Base-by-base conservation (phyloP, 352 stramenopile genomes). In the Blastocystis hominis region DNA sequence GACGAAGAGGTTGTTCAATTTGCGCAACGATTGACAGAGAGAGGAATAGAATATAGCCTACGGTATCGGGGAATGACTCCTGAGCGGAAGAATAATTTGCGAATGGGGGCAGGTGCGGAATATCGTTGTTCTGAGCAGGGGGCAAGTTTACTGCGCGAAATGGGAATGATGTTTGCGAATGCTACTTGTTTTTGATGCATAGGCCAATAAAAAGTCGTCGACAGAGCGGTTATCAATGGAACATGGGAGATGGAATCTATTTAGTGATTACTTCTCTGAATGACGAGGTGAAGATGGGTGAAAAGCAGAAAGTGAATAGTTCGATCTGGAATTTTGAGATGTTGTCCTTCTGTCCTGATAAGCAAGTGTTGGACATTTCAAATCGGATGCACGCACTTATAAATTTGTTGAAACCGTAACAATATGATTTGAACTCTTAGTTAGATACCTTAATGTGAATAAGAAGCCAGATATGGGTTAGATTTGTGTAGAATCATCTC, bases 1-100 rank as follows among this genome's bases (percentile, higher is more conserved):
- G 36, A 76, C 4, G 64, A 76, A 15, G 64, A 76, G 17, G 17
- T 76, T 40, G 36, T 76, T 50, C 64, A 76, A n/a, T 76, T 76
- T 40, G 17, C 55, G 3, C 15, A 50, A 55, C 42, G 64, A 5
- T 70, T 36, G 3, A n/a, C n/a, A n/a, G n/a, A n/a, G n/a, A n/a
- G n/a, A n/a, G n/a, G n/a, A 76, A 76, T n/a, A 30, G 64, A 50
- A 50, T 17, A 9, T 76, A 55, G 36, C 7, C 50, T 76, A n/a
- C n/a, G 36, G 24, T 76, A 76, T 34, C 64, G 42, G 20, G 64
- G 64, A 50, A 76, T 76, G 64, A 55, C 64, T 3, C 36, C 36
- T 40, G 55, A 55, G 34, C 34, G 36, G 15, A 50, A 40, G 36
- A 40, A 55, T n/a, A 54, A 55, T 15, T 20, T 76, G 36, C 36